Evolutionary conservation across 768 basidiomycete genomes (phyloP), one percentile per base, ranked within the genome.

Genomic region (Leccinum uliginosum): DNA sequence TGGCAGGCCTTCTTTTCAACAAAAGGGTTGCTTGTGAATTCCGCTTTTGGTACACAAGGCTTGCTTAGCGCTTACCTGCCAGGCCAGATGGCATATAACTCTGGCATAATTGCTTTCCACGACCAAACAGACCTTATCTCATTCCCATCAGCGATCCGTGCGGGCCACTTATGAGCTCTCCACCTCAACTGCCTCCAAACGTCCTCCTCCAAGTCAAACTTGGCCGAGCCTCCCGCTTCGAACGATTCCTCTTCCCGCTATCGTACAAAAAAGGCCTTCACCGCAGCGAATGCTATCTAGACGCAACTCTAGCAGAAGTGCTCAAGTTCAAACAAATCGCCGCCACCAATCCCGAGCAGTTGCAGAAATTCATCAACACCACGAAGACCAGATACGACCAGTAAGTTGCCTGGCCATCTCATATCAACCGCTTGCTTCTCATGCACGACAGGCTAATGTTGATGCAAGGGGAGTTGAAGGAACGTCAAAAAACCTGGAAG

Each of bases 271-370:
- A n/a, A n/a, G n/a, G n/a, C n/a, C n/a, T n/a, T n/a, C n/a, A n/a
- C n/a, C n/a, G n/a, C n/a, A n/a, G n/a, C n/a, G n/a, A n/a, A n/a
- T n/a, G n/a, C n/a, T n/a, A n/a, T n/a, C 60, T 65, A 9, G 54
- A 65, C 10, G 56, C 54, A 2, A 62, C 61, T 4, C 27, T 62
- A 2, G 56, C 50, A 2, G 61, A 62, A 46, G 23, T 62, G 29
- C 2, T 57, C 7, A 57, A 19, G 34, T 57, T 60, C 3, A 9
- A 1, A 1, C 11, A 50, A 0, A 50, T 57, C 12, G 46, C 19
- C 1, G 17, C 19, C 14, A 15, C 19, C 14, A 15, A 44, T 15
- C 9, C n/a, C 4, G 26, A 30, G 6, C 34, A 51, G 4, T 17
- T 3, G 15, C 11, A 27, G 24, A 7, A 29, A 0, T 4, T 53